Evolutionary conservation across 2,329 filamentous ascomycete species (phyloP).

Genomic region (Aaosphaeria pasadenensis): DNA sequence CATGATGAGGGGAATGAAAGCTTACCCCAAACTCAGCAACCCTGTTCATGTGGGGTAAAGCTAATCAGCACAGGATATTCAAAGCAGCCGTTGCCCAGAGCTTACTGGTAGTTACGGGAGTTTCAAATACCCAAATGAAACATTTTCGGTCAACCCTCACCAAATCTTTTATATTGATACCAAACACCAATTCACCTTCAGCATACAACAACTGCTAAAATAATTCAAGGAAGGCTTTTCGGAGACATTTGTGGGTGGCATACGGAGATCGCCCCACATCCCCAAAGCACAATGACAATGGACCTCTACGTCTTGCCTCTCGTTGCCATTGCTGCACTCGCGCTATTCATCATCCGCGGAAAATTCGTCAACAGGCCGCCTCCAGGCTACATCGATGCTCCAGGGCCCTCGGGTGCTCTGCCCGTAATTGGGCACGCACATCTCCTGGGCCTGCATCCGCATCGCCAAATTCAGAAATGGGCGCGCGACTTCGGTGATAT

Average conservation of each 20-base stretch:
- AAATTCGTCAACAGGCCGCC: slow-evolving; percentile 11
- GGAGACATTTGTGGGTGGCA: too few relatives aligned
- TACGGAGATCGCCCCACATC: not conserved
- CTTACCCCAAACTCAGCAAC: not conserved
- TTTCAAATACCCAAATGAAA: too few relatives aligned
- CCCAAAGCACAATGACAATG: not conserved
- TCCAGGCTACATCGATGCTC: slow-evolving; percentile 13
- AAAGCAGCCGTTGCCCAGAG: too few relatives aligned
- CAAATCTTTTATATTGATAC: too few relatives aligned
- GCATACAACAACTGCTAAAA: too few relatives aligned
- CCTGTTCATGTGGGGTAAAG: not conserved
- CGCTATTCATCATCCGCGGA: slow-evolving; percentile 9
- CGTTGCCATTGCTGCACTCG: slow-evolving; percentile 6
- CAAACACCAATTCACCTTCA: too few relatives aligned
- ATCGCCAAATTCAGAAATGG: slow-evolving; percentile 35
- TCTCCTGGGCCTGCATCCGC: slow-evolving; percentile 24
- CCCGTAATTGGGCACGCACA: slow-evolving; percentile 29
- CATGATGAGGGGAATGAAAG: not conserved
- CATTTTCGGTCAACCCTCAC: too few relatives aligned
- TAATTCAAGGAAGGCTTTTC: too few relatives aligned
- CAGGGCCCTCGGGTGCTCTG: slow-evolving; percentile 20
- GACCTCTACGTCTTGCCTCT: slow-evolving; percentile 9
- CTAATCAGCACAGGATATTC: too few relatives aligned
- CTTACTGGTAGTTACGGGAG: too few relatives aligned
- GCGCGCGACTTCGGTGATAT: slow-evolving; percentile 45